Conservation (phyloP, 2,329 filamentous ascomycete genomes). For the Teratosphaeria nubilosa region DNA sequence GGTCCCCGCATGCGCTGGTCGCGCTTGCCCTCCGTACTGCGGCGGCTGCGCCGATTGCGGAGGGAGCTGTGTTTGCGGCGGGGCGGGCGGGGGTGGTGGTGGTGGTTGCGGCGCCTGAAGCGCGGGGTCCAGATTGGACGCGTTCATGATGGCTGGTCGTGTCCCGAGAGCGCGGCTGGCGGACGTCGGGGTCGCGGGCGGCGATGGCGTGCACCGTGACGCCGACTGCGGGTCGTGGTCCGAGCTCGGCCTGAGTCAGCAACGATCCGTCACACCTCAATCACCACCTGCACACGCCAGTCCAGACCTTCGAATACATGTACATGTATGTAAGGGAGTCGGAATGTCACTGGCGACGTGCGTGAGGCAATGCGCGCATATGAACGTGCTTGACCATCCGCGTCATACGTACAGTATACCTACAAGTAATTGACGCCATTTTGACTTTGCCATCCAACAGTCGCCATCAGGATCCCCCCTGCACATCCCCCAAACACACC, state of each 20-base stretch:
- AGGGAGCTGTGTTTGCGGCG: background rate
- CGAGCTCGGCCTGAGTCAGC: background rate
- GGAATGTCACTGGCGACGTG: too few species aligned
- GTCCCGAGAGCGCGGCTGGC: background rate
- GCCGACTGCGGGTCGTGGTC: background rate
- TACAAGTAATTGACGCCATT: background rate
- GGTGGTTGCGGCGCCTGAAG: background rate
- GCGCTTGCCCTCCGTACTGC: background rate
- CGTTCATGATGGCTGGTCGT: background rate
- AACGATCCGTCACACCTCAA: background rate
- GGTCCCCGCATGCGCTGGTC: background rate
- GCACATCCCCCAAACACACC: background rate
- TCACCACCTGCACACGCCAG: too few species aligned
- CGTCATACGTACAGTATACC: background rate
- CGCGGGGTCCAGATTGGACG: background rate
- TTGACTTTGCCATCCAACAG: background rate
- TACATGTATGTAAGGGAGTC: too few species aligned
- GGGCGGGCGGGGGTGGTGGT: background rate
- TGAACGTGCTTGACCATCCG: too few species aligned
- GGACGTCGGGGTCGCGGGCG: background rate
- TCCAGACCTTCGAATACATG: too few species aligned
- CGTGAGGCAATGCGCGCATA: too few species aligned
- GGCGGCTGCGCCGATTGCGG: background rate
- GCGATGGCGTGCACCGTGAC: background rate
- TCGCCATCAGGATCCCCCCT: background rate